A percentile compares a stretch with the other conserved stretches of the same genome.
These are phyloP conservation scores for Meyerozyma elateridarum DNA, from an alignment of 1,139 yeast genomes.

Conservation along the genomic window DNA sequence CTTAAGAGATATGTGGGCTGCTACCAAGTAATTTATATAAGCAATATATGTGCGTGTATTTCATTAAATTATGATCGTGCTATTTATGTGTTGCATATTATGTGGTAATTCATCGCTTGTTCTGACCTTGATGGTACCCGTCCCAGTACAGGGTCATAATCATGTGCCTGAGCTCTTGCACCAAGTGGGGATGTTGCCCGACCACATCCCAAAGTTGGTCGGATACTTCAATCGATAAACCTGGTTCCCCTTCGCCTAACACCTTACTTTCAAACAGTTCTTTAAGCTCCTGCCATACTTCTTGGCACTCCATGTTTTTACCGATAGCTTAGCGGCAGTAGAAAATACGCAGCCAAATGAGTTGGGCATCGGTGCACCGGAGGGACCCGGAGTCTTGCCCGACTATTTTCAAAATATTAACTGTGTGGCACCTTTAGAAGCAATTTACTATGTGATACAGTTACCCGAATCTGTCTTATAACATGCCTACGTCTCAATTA, in stretches of 20 bases:
- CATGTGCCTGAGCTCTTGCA: neutral
- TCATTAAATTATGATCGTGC: neutral
- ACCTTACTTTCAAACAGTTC: neutral
- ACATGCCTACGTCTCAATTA: too few relatives aligned
- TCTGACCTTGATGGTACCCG: constrained; percentile 1
- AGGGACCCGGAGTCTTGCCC: too few relatives aligned
- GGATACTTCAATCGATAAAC: neutral
- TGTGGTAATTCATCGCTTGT: neutral
- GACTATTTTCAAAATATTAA: too few relatives aligned
- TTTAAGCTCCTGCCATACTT: neutral
- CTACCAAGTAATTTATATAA: constrained; percentile 17
- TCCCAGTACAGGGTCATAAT: constrained; percentile 5
- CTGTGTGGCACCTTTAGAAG: too few relatives aligned
- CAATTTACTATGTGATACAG: too few relatives aligned
- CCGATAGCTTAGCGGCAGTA: too few relatives aligned
- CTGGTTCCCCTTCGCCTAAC: neutral
- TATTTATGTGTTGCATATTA: neutral
- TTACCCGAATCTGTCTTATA: too few relatives aligned
- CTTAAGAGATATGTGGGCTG: constrained; percentile 64
- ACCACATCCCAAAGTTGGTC: neutral
- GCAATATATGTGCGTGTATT: neutral
- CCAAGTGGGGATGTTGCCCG: neutral
- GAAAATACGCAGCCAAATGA: too few relatives aligned
- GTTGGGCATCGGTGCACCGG: too few relatives aligned
- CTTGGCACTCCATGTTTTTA: constrained; percentile 3